Conservation (phyloP, 192 early-diverging fungal species). For the Spizellomyces punctatus region DNA sequence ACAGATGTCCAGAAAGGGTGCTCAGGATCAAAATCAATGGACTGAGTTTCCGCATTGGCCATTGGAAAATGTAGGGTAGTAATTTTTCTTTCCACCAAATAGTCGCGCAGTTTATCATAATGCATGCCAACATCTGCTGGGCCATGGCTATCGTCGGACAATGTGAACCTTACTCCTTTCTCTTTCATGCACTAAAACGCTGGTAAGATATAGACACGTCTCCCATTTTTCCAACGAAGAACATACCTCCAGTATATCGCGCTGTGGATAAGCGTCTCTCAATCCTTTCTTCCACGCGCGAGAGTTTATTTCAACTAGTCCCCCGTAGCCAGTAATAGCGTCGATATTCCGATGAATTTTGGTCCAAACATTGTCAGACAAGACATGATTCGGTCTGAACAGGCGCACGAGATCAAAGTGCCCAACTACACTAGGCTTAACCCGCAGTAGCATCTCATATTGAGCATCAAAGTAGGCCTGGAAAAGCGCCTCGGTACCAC, state of each 20-base stretch:
- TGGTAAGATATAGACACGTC: background rate
- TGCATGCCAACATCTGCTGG: slow-evolving; percentile 83
- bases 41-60: background rate
- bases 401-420: slow-evolving; percentile 95
- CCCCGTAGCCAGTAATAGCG: slow-evolving; percentile 75
- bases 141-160: slow-evolving; percentile 95
- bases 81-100: slow-evolving; percentile 66
- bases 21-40: background rate
- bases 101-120: slow-evolving; percentile 73
- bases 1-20: background rate
- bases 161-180: slow-evolving; percentile 72
- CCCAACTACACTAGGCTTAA: slow-evolving; percentile 86
- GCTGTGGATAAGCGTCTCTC: slow-evolving; percentile 81
- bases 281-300: slow-evolving; percentile 92
- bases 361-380: slow-evolving; percentile 52
- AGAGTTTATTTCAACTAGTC: slow-evolving; percentile 92
- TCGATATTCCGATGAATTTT: slow-evolving; percentile 79
- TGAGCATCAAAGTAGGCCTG: slow-evolving; percentile 88
- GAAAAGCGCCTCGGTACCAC: slow-evolving; percentile 57
- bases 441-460: slow-evolving; percentile 65
- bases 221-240: background rate
- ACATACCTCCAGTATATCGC: slow-evolving; percentile 75
- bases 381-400: slow-evolving; percentile 56
- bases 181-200: slow-evolving; percentile 57
- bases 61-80: background rate